A percentile compares a stretch with the other conserved stretches of the same genome.
Conservation (phyloP, 805 yeast species). For the Lachancea sp. region DNA sequence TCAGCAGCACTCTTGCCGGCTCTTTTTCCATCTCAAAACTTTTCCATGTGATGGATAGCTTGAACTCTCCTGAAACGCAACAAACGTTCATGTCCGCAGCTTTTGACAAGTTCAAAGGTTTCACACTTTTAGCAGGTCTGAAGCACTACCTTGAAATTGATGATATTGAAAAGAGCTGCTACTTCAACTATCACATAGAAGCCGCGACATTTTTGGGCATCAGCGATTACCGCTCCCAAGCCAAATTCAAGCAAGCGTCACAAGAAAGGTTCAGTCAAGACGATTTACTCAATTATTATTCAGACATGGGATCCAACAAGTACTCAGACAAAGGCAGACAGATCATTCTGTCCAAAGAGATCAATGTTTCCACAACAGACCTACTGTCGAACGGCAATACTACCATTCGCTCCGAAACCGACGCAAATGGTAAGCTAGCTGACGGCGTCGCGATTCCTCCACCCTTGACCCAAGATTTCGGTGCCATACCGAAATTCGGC, state of each 20-base stretch:
- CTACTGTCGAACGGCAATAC: constrained; percentile 15
- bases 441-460: not conserved
- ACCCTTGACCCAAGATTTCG: not conserved
- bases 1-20: constrained; percentile 20
- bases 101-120: constrained; percentile 24
- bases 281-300: constrained; percentile 29
- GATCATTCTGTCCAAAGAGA: constrained; percentile 20
- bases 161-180: constrained; percentile 14
- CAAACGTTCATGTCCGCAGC: constrained; percentile 18
- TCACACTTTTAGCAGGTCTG: constrained; percentile 30
- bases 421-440: not conserved
- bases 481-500: not conserved
- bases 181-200: constrained; percentile 27
- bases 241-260: constrained; percentile 16
- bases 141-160: constrained; percentile 22
- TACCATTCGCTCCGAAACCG: constrained; percentile 7
- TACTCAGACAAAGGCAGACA: constrained; percentile 27
- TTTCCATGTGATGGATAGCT: constrained; percentile 13
- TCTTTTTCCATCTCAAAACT: constrained; percentile 18
- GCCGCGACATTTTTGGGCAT: constrained; percentile 26
- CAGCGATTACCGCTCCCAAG: constrained; percentile 24
- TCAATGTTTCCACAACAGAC: constrained; percentile 21
- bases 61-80: constrained; percentile 12
- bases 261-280: constrained; percentile 20
- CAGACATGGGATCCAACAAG: constrained; percentile 27